A percentile compares a stretch with the other conserved stretches of the same genome.
phyloP scores from a whole-genome alignment of 2,329 filamentous ascomycete species.

The Aspergillus sp. region DNA sequence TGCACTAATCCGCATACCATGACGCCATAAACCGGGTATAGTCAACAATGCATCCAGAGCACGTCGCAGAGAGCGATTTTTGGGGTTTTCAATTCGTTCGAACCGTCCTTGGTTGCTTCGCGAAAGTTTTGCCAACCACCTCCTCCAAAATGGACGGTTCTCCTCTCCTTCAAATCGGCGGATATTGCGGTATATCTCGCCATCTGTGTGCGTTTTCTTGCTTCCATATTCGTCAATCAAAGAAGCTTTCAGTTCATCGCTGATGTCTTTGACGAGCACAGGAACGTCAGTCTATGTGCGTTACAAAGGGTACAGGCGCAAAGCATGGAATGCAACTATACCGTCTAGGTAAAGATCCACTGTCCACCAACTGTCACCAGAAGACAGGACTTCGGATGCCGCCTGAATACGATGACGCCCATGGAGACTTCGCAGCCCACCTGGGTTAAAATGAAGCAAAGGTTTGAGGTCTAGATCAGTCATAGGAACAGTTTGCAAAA shows the following conservation, averaged over 20 bases:
- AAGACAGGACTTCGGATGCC: conserved; percentile 18
- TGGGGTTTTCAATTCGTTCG: conserved; percentile 4
- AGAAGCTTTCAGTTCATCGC: conserved; percentile 7
- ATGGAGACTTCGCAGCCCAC: conserved; percentile 24
- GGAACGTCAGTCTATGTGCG: neutral
- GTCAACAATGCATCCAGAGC: conserved; percentile 13
- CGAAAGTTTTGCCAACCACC: conserved; percentile 12
- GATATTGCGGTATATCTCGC: conserved; percentile 12
- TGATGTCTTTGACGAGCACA: conserved; percentile 5
- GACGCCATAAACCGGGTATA: conserved; percentile 11
- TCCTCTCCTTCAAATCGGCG: conserved; percentile 9
- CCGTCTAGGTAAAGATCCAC: conserved; percentile 30
- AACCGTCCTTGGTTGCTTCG: conserved; percentile 11
- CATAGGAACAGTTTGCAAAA: no score
- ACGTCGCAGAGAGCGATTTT: conserved; percentile 2
- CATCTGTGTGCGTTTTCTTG: conserved; percentile 7
- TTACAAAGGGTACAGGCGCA: neutral
- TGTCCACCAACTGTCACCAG: conserved; percentile 25
- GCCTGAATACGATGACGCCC: conserved; percentile 21
- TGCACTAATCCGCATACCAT: conserved; percentile 16
- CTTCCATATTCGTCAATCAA: conserved; percentile 14
- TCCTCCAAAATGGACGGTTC: neutral
- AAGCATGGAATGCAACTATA: conserved; percentile 6
- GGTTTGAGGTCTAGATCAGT: conserved; percentile 7
- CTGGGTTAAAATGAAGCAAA: conserved; percentile 19